A percentile compares a stretch with the other conserved stretches of the same genome.
Conservation (phyloP, 1,284 basidiomycete species). For the Cystobasidium slooffiae region DNA sequence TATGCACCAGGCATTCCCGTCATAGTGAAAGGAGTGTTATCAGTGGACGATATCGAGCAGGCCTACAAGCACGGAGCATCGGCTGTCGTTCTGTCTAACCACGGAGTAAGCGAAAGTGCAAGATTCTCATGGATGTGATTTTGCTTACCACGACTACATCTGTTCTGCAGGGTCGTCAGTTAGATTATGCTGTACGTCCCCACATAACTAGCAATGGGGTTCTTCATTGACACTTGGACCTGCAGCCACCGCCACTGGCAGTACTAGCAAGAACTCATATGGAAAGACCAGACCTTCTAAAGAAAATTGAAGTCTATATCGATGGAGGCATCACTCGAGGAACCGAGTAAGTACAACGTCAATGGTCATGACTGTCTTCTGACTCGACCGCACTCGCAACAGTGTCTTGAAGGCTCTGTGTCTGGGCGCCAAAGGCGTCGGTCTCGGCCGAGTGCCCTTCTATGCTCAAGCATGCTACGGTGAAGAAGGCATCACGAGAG, state of each 20-base stretch:
- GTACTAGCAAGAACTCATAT: constrained; percentile 18
- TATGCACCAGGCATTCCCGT: constrained; percentile 58
- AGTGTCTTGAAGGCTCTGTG: constrained; percentile 84
- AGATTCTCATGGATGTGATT: background rate
- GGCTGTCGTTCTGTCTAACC: constrained; percentile 58
- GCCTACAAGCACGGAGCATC: constrained; percentile 61
- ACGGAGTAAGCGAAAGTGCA: constrained; percentile 56
- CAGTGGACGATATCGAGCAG: constrained; percentile 72
- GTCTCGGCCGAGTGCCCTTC: constrained; percentile 65
- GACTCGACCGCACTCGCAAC: background rate
- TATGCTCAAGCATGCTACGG: constrained; percentile 36
- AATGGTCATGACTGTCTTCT: background rate
- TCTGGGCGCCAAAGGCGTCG: constrained; percentile 85
- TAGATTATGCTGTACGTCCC: constrained; percentile 40
- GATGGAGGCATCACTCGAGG: constrained; percentile 78
- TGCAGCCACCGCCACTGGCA: constrained; percentile 5
- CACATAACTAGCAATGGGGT: background rate
- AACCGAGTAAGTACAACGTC: constrained; percentile 64
- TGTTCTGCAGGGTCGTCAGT: constrained; percentile 30
- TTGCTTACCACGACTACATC: background rate
- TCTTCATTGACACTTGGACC: background rate
- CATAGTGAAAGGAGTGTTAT: constrained; percentile 60
- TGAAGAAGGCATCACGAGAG: constrained; percentile 25
- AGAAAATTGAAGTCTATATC: constrained; percentile 35
- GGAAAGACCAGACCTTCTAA: constrained; percentile 9